Evolutionary conservation across 805 yeast species (phyloP).

Genomic region (Nakazawaea populi): DNA sequence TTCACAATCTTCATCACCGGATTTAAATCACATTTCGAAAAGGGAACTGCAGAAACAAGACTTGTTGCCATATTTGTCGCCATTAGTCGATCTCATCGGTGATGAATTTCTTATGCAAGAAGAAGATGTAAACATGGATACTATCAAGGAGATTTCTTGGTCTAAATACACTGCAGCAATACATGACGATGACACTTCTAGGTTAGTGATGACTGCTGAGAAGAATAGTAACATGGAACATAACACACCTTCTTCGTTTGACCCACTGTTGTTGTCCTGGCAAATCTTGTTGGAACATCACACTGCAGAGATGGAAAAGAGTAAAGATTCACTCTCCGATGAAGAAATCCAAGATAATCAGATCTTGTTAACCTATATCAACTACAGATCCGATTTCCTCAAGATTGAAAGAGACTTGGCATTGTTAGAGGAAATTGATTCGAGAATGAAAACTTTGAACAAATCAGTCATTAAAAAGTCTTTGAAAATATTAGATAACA

Average conservation of each 20-base stretch:
- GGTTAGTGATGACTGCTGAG: constrained; percentile 39
- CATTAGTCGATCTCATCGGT: constrained; percentile 30
- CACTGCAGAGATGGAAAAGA: constrained; percentile 44
- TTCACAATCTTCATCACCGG: constrained; percentile 27
- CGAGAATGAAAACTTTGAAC: constrained; percentile 11
- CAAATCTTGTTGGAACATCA: constrained; percentile 63
- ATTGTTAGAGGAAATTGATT: constrained; percentile 30
- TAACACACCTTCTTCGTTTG: constrained; percentile 43
- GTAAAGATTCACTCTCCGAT: constrained; percentile 33
- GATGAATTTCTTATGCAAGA: constrained; percentile 26
- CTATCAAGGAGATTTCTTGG: constrained; percentile 38
- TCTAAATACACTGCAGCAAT: constrained; percentile 52
- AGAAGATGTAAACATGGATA: constrained; percentile 17
- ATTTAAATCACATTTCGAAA: constrained; percentile 44
- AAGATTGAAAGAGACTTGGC: constrained; percentile 68
- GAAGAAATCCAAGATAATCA: constrained; percentile 66
- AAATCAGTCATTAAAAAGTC: constrained; percentile 31
- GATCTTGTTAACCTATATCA: constrained; percentile 68
- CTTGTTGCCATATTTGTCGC: constrained; percentile 25
- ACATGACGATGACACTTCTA: constrained; percentile 68
- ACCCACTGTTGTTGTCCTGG: constrained; percentile 57
- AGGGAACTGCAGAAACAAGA: constrained; percentile 29
- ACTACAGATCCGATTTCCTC: constrained; percentile 58
- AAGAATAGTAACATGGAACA: constrained; percentile 26
- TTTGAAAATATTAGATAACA: constrained; percentile 42